phyloP scores from a whole-genome alignment of 2,329 filamentous ascomycete species.

The Exophiala phaeomuriformis region DNA sequence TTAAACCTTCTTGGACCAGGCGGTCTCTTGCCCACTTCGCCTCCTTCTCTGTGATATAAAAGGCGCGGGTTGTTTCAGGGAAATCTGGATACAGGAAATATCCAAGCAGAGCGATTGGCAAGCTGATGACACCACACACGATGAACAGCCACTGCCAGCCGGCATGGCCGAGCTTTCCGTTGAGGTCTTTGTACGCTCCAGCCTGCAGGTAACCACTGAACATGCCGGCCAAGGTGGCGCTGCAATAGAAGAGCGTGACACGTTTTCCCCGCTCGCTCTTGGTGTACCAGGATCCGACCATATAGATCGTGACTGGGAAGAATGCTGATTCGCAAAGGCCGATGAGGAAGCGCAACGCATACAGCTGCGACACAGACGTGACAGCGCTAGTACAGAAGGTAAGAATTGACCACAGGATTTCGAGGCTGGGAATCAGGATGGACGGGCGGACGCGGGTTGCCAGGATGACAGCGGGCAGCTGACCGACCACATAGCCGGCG shows the following conservation, averaged over 20 bases:
- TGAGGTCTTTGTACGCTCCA: constrained; percentile 47
- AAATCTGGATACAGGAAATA: constrained; percentile 39
- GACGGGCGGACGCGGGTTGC: constrained; percentile 30
- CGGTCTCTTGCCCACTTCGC: constrained; percentile 22
- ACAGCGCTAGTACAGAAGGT: constrained; percentile 29
- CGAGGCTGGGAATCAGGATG: constrained; percentile 29
- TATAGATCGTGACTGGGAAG: constrained; percentile 31
- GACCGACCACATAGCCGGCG: constrained; percentile 52
- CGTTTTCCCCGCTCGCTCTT: constrained; percentile 32
- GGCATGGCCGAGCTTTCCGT: constrained; percentile 42
- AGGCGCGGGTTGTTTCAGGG: constrained; percentile 38
- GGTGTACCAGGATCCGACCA: constrained; percentile 25
- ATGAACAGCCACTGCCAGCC: constrained; percentile 54
- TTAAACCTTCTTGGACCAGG: constrained; percentile 34
- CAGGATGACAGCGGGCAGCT: constrained; percentile 35
- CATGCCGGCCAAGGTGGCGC: constrained; percentile 38
- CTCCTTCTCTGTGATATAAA: constrained; percentile 35
- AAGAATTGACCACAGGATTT: constrained; percentile 29
- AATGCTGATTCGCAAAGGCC: constrained; percentile 25
- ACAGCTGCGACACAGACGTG: constrained; percentile 29
- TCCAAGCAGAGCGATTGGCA: constrained; percentile 37
- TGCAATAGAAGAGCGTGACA: constrained; percentile 33
- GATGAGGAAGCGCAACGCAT: constrained; percentile 13
- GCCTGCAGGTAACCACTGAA: constrained; percentile 52
- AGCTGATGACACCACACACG: constrained; percentile 50